A percentile compares a stretch with the other conserved stretches of the same genome.
These are phyloP conservation scores for Exophiala aquamarina DNA, from an alignment of 2,329 filamentous ascomycete genomes.

Conservation along the genomic window DNA sequence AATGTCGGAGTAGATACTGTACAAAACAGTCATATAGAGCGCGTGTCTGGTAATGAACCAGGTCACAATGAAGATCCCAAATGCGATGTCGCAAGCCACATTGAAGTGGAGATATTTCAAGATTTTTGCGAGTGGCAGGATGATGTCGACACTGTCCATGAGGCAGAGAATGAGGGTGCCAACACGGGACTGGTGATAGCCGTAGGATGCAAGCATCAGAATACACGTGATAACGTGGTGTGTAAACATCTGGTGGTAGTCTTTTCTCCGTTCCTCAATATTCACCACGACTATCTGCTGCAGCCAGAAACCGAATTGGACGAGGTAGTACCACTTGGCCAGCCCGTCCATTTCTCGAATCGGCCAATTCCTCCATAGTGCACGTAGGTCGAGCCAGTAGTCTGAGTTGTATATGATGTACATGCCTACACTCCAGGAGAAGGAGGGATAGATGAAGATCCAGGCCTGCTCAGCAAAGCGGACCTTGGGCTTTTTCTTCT, in stretches of 20 bases:
- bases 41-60: slow-evolving; percentile 86
- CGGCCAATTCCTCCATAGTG: slow-evolving; percentile 85
- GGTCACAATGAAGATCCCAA: slow-evolving; percentile 79
- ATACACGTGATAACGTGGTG: slow-evolving; percentile 89
- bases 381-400: slow-evolving; percentile 73
- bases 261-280: slow-evolving; percentile 91
- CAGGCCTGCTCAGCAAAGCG: slow-evolving; percentile 94
- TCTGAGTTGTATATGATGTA: slow-evolving; percentile 77
- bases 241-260: slow-evolving; percentile 92
- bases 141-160: slow-evolving; percentile 90
- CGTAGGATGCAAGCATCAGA: slow-evolving; percentile 79
- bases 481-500: slow-evolving; percentile 69
- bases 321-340: slow-evolving; percentile 86
- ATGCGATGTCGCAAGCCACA: slow-evolving; percentile 75
- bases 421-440: slow-evolving; percentile 82
- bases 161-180: slow-evolving; percentile 85
- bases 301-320: slow-evolving; percentile 88
- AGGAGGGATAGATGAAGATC: slow-evolving; percentile 78
- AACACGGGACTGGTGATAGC: slow-evolving; percentile 82
- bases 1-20: slow-evolving; percentile 72
- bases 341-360: slow-evolving; percentile 70
- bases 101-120: slow-evolving; percentile 84
- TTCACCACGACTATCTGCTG: slow-evolving; percentile 94
- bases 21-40: slow-evolving; percentile 75
- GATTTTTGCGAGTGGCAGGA: slow-evolving; percentile 90